Evolutionary conservation across 352 stramenopile species (phyloP).

Genomic region (Plasmopara muralis): DNA sequence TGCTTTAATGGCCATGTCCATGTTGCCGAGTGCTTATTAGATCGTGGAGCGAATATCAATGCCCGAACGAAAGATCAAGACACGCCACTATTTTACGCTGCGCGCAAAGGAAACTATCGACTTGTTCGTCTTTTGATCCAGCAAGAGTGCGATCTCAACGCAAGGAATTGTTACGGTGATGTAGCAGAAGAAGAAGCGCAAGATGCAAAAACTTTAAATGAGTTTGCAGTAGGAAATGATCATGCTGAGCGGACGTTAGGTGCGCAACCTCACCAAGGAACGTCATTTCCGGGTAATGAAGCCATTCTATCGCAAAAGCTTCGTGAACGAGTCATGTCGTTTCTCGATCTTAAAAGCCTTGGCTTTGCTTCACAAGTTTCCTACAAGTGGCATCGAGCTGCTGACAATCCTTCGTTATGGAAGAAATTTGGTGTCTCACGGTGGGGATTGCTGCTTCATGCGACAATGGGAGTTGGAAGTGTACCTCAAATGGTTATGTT

Average conservation of each 20-base stretch:
- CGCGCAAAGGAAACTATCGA: conserved; percentile 56
- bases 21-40: conserved; percentile 54
- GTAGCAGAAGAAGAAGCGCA: conserved; percentile 55
- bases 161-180: conserved; percentile 61
- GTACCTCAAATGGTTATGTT: conserved; percentile 35
- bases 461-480: conserved; percentile 45
- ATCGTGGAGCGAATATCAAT: conserved; percentile 52
- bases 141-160: conserved; percentile 47
- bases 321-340: conserved; percentile 55
- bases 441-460: conserved; percentile 56
- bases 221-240: conserved; percentile 49
- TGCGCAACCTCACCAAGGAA: conserved; percentile 3
- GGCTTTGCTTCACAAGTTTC: conserved; percentile 48
- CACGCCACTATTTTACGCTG: conserved; percentile 68
- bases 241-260: conserved; percentile 30
- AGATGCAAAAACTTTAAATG: conserved; percentile 41
- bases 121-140: conserved; percentile 55
- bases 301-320: conserved; percentile 33
- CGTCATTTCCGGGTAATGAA: conserved; percentile 9
- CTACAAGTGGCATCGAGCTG: conserved; percentile 69
- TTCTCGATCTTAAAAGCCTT: conserved; percentile 59
- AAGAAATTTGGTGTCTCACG: conserved; percentile 55
- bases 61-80: conserved; percentile 45
- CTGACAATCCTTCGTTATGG: conserved; percentile 58
- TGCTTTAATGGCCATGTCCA: conserved; percentile 48